Conservation (phyloP, 2,329 filamentous ascomycete species). For the Colletotrichum scovillei region DNA sequence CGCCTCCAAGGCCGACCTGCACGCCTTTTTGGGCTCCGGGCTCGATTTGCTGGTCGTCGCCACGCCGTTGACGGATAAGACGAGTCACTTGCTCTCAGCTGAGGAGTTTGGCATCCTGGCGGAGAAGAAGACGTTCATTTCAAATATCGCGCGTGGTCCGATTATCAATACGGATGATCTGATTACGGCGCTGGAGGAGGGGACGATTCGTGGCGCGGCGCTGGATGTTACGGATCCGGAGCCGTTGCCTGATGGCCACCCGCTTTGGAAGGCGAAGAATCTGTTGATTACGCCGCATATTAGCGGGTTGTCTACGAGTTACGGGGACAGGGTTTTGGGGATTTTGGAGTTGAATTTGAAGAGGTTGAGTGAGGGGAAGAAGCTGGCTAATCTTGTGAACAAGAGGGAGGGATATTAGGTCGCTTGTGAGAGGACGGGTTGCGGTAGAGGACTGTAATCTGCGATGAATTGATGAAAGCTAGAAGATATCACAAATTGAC, state of each 20-base stretch:
- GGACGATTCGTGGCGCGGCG: conserved; percentile 74
- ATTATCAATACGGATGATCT: conserved; percentile 66
- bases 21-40: conserved; percentile 61
- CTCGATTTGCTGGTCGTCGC: conserved; percentile 66
- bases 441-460: background rate
- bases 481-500: background rate
- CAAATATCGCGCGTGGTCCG: conserved; percentile 76
- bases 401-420: conserved; percentile 40
- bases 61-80: conserved; percentile 61
- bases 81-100: conserved; percentile 61
- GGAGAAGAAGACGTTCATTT: conserved; percentile 67
- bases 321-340: conserved; percentile 52
- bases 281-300: conserved; percentile 70
- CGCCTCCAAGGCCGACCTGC: conserved; percentile 52
- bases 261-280: conserved; percentile 77
- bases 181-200: conserved; percentile 69
- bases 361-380: conserved; percentile 48
- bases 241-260: conserved; percentile 75
- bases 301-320: conserved; percentile 54
- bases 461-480: background rate
- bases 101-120: conserved; percentile 60
- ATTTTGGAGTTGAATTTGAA: conserved; percentile 56
- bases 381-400: conserved; percentile 54
- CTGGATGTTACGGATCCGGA: conserved; percentile 86
- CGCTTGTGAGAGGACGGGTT: background rate